These are phyloP conservation scores for Colletotrichum tabaci DNA, from an alignment of 2,329 filamentous ascomycete species.

Conservation along the genomic window DNA sequence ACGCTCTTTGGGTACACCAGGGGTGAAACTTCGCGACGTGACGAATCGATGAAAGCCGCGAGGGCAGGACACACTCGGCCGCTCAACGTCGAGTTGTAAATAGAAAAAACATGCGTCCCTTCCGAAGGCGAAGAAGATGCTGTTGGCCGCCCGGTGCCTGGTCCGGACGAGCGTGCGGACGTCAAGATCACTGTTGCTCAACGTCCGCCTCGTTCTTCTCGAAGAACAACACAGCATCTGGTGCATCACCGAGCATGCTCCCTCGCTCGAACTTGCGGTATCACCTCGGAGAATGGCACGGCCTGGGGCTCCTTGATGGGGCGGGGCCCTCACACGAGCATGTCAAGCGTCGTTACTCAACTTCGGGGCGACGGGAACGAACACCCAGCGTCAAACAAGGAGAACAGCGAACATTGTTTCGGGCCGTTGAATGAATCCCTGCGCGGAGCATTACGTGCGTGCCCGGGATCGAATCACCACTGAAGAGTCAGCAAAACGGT, in stretches of 20 bases:
- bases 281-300: slow-evolving; percentile 1
- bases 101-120: not conserved
- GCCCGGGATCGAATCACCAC: not conserved
- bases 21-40: not conserved
- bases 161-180: not conserved
- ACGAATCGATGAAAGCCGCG: not conserved
- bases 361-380: slow-evolving; percentile 4
- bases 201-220: not conserved
- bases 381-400: slow-evolving; percentile 25
- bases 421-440: slow-evolving; percentile 6
- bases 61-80: not conserved
- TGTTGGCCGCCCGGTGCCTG: not conserved
- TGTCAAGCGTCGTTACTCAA: not conserved
- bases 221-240: not conserved
- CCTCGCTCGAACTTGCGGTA: slow-evolving; percentile 12
- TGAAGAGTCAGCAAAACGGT: not conserved
- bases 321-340: not conserved
- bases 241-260: not conserved
- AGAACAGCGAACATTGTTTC: slow-evolving; percentile 5
- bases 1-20: not conserved
- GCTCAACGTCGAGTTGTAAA: no score
- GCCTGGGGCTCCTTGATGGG: not conserved
- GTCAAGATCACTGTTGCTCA: not conserved
- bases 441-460: not conserved
- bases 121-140: not conserved